Evolutionary conservation across 2,329 filamentous ascomycete genomes (phyloP).

Genomic region (Phoma sp.): DNA sequence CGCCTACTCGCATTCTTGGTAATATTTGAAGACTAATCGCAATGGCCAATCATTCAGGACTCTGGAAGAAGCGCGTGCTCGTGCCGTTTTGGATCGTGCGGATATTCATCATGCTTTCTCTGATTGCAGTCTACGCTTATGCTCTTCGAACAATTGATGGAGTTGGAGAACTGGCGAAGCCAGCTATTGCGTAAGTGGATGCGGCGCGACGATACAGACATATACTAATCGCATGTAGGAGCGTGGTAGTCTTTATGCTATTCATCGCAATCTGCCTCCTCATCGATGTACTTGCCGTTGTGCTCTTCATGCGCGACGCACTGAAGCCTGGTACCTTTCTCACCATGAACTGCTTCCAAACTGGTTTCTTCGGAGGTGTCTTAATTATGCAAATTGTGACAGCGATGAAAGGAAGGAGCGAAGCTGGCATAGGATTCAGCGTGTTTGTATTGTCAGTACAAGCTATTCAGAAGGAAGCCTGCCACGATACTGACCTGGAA

Average conservation of each 20-base stretch:
- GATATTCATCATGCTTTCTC: conserved; percentile 41
- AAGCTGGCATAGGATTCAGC: conserved; percentile 33
- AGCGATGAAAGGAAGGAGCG: conserved; percentile 27
- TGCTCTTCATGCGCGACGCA: conserved; percentile 41
- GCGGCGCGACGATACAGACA: background rate
- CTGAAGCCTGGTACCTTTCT: conserved; percentile 44
- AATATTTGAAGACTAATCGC: conserved; percentile 1
- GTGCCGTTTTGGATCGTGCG: conserved; percentile 47
- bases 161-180: conserved; percentile 23
- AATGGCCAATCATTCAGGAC: conserved; percentile 30
- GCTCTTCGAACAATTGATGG: conserved; percentile 30
- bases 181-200: conserved; percentile 29
- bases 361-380: conserved; percentile 42
- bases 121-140: conserved; percentile 36
- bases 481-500: conserved; percentile 9
- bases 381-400: conserved; percentile 42
- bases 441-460: conserved; percentile 47
- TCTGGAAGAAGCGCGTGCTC: conserved; percentile 49
- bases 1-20: background rate
- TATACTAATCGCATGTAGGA: conserved; percentile 32
- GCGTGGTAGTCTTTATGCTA: conserved; percentile 40
- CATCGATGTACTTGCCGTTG: conserved; percentile 43
- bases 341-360: conserved; percentile 45
- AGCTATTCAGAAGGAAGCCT: background rate
- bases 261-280: conserved; percentile 42